A percentile compares a stretch with the other conserved stretches of the same genome.
Evolutionary conservation across 768 basidiomycete species (phyloP).

Genomic region (Amanita phalloides): DNA sequence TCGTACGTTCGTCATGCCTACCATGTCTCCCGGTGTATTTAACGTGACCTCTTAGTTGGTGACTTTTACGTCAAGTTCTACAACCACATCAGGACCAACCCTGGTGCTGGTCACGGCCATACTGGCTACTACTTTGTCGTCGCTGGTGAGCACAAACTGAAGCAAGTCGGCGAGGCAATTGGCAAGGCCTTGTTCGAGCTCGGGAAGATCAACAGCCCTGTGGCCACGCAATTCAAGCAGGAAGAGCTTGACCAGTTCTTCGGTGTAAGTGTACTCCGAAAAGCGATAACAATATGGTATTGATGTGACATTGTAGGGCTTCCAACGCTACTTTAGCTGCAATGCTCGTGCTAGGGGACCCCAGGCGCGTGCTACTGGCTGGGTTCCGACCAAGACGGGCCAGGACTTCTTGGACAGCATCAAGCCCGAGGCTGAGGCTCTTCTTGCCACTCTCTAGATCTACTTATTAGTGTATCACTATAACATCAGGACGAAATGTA

Average conservation of each 20-base stretch:
- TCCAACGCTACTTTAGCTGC: constrained; percentile 19
- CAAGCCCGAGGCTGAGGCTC: constrained; percentile 24
- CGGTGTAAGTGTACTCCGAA: constrained; percentile 11
- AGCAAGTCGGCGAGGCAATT: constrained; percentile 29
- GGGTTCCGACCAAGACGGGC: constrained; percentile 31
- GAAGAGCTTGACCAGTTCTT: constrained; percentile 35
- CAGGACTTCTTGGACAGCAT: constrained; percentile 32
- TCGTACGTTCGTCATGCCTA: constrained; percentile 18
- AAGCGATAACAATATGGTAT: background rate
- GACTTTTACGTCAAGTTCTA: constrained; percentile 34
- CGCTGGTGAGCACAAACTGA: constrained; percentile 35
- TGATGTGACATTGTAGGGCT: background rate
- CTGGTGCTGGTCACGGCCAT: constrained; percentile 29
- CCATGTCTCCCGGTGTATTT: background rate
- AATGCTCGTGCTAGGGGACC: constrained; percentile 29
- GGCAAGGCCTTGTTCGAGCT: constrained; percentile 25
- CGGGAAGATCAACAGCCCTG: constrained; percentile 24
- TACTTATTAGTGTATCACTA: background rate
- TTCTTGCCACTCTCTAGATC: background rate
- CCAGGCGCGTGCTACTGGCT: constrained; percentile 29
- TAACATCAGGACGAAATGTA: background rate
- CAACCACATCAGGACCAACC: constrained; percentile 21
- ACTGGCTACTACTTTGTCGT: constrained; percentile 46
- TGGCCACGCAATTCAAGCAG: constrained; percentile 34
- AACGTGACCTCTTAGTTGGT: constrained; percentile 20